Base-by-base conservation (phyloP, 257 asterid species). In the Forsythia viridissima region DNA sequence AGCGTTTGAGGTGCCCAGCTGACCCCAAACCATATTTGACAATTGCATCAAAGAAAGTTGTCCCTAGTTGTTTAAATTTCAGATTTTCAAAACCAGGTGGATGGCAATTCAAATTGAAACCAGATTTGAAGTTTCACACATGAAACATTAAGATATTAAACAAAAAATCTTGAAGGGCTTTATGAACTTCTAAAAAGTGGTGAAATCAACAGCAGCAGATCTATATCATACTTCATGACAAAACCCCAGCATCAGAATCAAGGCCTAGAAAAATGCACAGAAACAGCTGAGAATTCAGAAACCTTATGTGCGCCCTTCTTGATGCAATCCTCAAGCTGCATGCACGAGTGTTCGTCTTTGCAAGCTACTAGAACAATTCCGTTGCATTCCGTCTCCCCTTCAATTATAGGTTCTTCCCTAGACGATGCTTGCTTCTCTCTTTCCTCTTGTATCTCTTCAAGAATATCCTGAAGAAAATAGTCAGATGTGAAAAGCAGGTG, bases 321-420 rank as follows among this genome's bases (percentile, higher is more conserved):
- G 68, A 90, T 91, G 90, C 94, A 93, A 83, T 90, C 96, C 87
- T 95, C 90, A 75, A 95, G 97, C 91, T 93, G 98, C 91, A 92
- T 88, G 84, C 97, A 93, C 4, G 99, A 89, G 63, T 52, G 86
- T 76, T 95, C 98, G 89, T 95, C 99, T 90, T 91, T 95, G 93
- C 98, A 95, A 65, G 93, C 96, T 75, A 95, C 97, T 73, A 95
- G 89, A 79, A 95, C 90, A 75, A 86, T 87, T 78, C 93, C 97
- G 79, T 84, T 77, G 40, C 73, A 84, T 71, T 84, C 83, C 41
- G 75, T 87, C 69, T 76, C 88, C 82, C 72, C 85, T 77, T 82
- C 87, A 80, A 71, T 67, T 79, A 71, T 72, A 55, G 59, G 77
- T 63, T 86, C 94, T 84, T 88, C 91, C 75, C 72, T 84, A 13